A percentile compares a stretch with the other conserved stretches of the same genome.
phyloP scores from a whole-genome alignment of 345 rosid species.

The Crucihimalaya himalaica region DNA sequence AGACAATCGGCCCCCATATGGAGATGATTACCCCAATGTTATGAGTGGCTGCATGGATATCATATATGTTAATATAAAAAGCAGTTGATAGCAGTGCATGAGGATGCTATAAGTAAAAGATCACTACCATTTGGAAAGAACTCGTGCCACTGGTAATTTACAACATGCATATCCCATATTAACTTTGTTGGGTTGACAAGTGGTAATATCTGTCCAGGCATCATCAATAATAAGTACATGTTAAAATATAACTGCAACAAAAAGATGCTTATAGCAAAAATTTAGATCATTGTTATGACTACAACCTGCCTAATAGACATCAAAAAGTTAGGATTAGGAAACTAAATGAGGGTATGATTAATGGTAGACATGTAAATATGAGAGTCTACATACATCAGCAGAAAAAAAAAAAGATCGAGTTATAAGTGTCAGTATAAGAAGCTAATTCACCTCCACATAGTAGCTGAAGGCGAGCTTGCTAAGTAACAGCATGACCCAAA shows the following conservation, averaged over 20 bases:
- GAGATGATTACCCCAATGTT: constrained; percentile 88
- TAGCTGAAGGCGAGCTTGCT: constrained; percentile 98
- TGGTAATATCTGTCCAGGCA: constrained; percentile 69
- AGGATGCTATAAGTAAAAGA: not conserved
- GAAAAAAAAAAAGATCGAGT: constrained; percentile 14
- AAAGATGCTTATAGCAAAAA: not conserved
- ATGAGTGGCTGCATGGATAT: constrained; percentile 56
- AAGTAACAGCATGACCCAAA: constrained; percentile 87
- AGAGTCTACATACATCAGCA: constrained; percentile 19
- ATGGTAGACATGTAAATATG: constrained; percentile 19
- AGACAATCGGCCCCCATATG: constrained; percentile 87
- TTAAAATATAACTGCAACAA: constrained; percentile 22
- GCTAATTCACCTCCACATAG: constrained; percentile 79
- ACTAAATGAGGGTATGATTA: constrained; percentile 24
- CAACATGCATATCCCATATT: constrained; percentile 65
- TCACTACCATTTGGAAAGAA: constrained; percentile 76
- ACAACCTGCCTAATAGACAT: constrained; percentile 18
- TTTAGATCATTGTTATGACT: constrained; percentile 3
- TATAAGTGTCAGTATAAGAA: constrained; percentile 22
- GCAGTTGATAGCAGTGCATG: constrained; percentile 8
- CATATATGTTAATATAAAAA: constrained; percentile 27
- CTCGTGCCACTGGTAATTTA: constrained; percentile 82
- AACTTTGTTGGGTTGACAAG: constrained; percentile 77
- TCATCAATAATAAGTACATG: constrained; percentile 21
- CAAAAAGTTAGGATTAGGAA: constrained; percentile 2